Percentiles rank a stretch among this genome's conserved stretches.
phyloP scores from a whole-genome alignment of 331 rosid species.

The Rosa hybrid region DNA sequence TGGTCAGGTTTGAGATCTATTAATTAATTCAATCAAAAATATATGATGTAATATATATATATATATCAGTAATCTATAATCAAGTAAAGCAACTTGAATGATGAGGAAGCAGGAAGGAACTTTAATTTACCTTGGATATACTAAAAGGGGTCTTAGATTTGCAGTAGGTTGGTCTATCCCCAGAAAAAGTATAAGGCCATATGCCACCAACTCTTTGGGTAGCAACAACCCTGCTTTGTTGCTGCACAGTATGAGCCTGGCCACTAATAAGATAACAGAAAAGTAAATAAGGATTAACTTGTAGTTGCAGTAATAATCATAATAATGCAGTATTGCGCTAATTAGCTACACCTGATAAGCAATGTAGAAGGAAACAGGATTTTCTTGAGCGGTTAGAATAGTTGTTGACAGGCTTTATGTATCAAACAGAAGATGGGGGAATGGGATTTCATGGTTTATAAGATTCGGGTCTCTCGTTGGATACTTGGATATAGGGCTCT shows the following conservation, averaged over 20 bases:
- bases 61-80: neutral
- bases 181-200: neutral
- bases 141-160: neutral
- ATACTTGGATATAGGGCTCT: neutral
- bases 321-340: neutral
- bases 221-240: conserved; percentile 15
- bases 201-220: conserved; percentile 9
- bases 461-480: neutral
- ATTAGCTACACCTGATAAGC: conserved; percentile 2
- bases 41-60: too few species aligned
- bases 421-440: conserved; percentile 2
- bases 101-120: neutral
- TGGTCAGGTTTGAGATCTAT: neutral
- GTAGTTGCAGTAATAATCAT: neutral
- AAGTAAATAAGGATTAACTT: neutral
- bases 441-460: neutral
- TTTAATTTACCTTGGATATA: neutral
- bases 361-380: neutral
- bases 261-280: neutral
- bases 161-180: conserved; percentile 6
- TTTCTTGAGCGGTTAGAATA: neutral
- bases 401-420: neutral
- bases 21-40: neutral
- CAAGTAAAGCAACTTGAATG: neutral
- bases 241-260: conserved; percentile 17